Evolutionary conservation across 495 filamentous ascomycete species (phyloP).

Genomic region (Pyrenula aspistea): DNA sequence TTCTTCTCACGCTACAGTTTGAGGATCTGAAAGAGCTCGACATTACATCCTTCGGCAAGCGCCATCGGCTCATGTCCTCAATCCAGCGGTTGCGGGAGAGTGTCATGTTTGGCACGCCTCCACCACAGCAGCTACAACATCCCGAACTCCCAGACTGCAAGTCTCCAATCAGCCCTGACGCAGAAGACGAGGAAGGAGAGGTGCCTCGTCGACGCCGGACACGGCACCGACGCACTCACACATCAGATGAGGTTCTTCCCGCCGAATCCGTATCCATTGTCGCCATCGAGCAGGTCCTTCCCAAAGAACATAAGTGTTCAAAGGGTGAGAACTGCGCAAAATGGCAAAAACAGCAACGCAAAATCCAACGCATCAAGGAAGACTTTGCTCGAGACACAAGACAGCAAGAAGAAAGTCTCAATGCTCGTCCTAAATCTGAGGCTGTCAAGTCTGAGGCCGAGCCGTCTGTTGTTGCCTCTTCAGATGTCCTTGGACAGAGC

Average conservation of each 20-base stretch:
- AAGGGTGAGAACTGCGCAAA: constrained; percentile 87
- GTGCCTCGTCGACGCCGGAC: constrained; percentile 26
- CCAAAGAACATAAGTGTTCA: constrained; percentile 72
- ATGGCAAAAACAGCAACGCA: constrained; percentile 58
- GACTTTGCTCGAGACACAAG: constrained; percentile 48
- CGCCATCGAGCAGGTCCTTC: constrained; percentile 77
- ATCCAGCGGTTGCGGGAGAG: constrained; percentile 61
- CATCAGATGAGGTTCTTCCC: constrained; percentile 54
- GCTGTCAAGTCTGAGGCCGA: constrained; percentile 20
- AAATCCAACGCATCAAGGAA: constrained; percentile 52
- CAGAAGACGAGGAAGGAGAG: constrained; percentile 20
- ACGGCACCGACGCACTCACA: constrained; percentile 26
- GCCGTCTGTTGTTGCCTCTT: constrained; percentile 80
- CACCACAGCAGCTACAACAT: constrained; percentile 2
- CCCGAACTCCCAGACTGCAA: constrained; percentile 16
- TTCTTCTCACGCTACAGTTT: constrained; percentile 75
- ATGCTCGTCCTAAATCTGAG: constrained; percentile 27
- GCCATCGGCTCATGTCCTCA: constrained; percentile 73
- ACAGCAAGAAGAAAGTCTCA: neutral
- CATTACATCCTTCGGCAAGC: constrained; percentile 85
- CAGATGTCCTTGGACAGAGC: constrained; percentile 60
- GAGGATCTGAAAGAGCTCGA: constrained; percentile 91
- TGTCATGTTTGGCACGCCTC: constrained; percentile 22
- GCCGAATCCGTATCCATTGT: constrained; percentile 83
- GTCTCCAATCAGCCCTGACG: constrained; percentile 22